Conservation (phyloP, 495 filamentous ascomycete species). For the Neurospora sp. region DNA sequence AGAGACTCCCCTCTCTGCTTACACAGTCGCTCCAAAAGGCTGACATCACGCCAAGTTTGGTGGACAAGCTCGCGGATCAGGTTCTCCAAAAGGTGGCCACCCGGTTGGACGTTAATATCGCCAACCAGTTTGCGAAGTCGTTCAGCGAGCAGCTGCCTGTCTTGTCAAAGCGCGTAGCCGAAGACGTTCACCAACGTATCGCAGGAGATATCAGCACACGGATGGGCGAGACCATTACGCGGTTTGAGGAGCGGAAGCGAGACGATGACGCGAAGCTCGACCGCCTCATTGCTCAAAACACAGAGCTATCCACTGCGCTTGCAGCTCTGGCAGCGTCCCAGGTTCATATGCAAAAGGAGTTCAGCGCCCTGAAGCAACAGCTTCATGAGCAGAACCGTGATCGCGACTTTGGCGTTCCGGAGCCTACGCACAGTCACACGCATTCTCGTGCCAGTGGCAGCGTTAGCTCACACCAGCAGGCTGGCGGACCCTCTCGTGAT, state of each 20-base stretch:
- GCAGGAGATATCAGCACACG: conserved; percentile 23
- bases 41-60: conserved; percentile 31
- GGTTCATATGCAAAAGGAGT: conserved; percentile 28
- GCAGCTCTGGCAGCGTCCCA: conserved; percentile 56
- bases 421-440: conserved; percentile 4
- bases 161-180: conserved; percentile 43
- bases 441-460: conserved; percentile 11
- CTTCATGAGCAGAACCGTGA: conserved; percentile 12
- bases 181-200: conserved; percentile 50
- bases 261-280: conserved; percentile 73
- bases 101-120: conserved; percentile 59
- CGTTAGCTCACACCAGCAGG: conserved; percentile 12
- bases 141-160: conserved; percentile 56
- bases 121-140: conserved; percentile 25
- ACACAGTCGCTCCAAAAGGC: conserved; percentile 55
- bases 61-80: conserved; percentile 61
- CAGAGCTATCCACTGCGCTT: conserved; percentile 60
- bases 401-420: conserved; percentile 2
- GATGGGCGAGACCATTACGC: conserved; percentile 26
- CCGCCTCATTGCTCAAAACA: conserved; percentile 63
- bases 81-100: conserved; percentile 53
- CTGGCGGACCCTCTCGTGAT: conserved; percentile 8
- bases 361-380: conserved; percentile 14
- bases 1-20: conserved; percentile 30
- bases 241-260: conserved; percentile 58